A percentile compares a stretch with the other conserved stretches of the same genome.
Evolutionary conservation across 495 filamentous ascomycete genomes (phyloP).

Genomic region (Barbatosphaeria neglecta): DNA sequence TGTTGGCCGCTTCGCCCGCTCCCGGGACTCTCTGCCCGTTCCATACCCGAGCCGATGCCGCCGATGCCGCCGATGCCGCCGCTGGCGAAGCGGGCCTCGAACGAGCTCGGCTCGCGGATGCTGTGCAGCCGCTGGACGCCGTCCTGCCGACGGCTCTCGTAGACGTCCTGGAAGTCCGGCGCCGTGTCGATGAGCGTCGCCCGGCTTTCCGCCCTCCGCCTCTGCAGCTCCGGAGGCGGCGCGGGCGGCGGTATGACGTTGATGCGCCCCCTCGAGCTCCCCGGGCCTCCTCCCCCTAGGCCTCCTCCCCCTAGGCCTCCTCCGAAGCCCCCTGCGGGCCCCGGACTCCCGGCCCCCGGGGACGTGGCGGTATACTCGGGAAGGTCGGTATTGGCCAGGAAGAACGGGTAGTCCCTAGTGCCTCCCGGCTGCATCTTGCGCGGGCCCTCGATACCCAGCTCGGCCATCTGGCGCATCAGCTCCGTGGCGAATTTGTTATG

Average conservation of each 20-base stretch:
- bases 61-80: not conserved
- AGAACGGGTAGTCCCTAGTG: slow-evolving; percentile 36
- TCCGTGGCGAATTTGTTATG: slow-evolving; percentile 95
- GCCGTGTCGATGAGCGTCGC: slow-evolving; percentile 16
- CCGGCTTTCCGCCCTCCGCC: slow-evolving; percentile 8
- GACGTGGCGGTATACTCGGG: slow-evolving; percentile 11
- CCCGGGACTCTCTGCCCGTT: not conserved
- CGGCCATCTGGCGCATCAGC: slow-evolving; percentile 72
- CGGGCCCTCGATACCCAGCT: slow-evolving; percentile 82
- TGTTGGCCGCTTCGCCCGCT: not conserved
- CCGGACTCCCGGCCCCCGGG: no score
- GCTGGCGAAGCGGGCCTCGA: no score
- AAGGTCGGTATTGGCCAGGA: slow-evolving; percentile 25
- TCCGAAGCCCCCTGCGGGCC: no score
- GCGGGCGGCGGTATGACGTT: not conserved
- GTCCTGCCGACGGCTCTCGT: slow-evolving; percentile 12
- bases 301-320: no score
- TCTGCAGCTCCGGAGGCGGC: not conserved
- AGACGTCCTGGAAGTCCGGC: slow-evolving; percentile 23
- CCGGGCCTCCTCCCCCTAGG: not conserved
- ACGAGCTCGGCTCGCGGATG: not conserved
- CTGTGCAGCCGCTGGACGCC: not conserved
- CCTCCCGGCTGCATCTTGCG: slow-evolving; percentile 62
- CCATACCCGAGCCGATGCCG: not conserved
- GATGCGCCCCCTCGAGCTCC: not conserved